These are phyloP conservation scores for Samsoniella hepiali DNA, from an alignment of 2,329 filamentous ascomycete species.

Conservation along the genomic window DNA sequence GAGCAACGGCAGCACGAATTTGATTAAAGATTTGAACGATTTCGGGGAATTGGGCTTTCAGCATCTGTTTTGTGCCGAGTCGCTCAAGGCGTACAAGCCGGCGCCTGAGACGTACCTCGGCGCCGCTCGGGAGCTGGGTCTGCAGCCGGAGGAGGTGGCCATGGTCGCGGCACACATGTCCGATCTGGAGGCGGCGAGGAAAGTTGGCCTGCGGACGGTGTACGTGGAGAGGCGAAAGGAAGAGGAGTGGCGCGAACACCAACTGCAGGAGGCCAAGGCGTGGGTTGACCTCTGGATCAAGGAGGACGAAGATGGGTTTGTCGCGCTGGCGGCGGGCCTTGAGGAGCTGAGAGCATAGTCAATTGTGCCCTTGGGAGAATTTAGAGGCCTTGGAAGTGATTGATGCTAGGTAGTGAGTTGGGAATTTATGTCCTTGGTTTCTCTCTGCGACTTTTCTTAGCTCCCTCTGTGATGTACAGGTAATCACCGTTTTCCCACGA, in stretches of 20 bases:
- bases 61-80: slow-evolving; percentile 62
- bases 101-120: slow-evolving; percentile 65
- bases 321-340: slow-evolving; percentile 30
- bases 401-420: too few species aligned
- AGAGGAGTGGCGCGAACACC: slow-evolving; percentile 56
- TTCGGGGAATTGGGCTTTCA: slow-evolving; percentile 61
- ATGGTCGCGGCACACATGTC: slow-evolving; percentile 75
- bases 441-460: too few species aligned
- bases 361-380: too few species aligned
- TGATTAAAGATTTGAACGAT: slow-evolving; percentile 63
- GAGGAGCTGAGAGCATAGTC: slow-evolving; percentile 20
- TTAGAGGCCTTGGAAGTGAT: too few species aligned
- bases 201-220: slow-evolving; percentile 63
- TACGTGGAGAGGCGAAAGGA: slow-evolving; percentile 69
- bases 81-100: slow-evolving; percentile 75
- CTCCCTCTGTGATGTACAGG: too few species aligned
- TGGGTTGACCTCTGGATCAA: slow-evolving; percentile 41
- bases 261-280: slow-evolving; percentile 47
- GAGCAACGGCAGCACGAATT: slow-evolving; percentile 67
- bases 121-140: slow-evolving; percentile 56
- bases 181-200: slow-evolving; percentile 65
- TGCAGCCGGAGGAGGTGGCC: slow-evolving; percentile 60
- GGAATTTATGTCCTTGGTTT: too few species aligned
- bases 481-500: too few species aligned
- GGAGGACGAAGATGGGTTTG: slow-evolving; percentile 32